Conservation (phyloP, 176 grass and related monocot species). For the Phoenix roebelenii region DNA sequence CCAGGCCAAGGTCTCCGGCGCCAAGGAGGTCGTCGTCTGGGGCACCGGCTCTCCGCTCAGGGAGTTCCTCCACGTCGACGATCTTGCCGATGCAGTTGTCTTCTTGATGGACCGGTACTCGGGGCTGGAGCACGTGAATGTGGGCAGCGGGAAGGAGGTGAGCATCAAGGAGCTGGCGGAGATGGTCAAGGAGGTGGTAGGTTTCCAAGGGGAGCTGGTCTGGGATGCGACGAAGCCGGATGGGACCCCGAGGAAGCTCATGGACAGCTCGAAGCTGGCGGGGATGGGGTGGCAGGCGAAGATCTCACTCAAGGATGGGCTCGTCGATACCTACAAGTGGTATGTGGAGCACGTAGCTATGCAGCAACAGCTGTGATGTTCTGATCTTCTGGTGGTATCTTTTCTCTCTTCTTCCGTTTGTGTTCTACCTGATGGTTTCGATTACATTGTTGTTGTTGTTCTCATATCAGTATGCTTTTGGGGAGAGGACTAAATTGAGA, state of each 20-base stretch:
- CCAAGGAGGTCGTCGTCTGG: slow-evolving; percentile 59
- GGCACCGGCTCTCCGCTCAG: slow-evolving; percentile 43
- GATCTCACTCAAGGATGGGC: slow-evolving; percentile 39
- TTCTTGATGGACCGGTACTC: slow-evolving; percentile 70
- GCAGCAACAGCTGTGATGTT: too few relatives aligned
- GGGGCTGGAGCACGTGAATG: slow-evolving; percentile 58
- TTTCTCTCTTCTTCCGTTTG: too few relatives aligned
- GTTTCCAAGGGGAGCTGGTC: slow-evolving; percentile 38
- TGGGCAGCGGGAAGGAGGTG: slow-evolving; percentile 58
- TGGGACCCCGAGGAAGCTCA: slow-evolving; percentile 40
- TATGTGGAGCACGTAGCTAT: slow-evolving; percentile 45
- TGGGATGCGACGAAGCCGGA: slow-evolving; percentile 45
- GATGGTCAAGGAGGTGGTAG: slow-evolving; percentile 53
- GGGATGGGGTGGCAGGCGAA: slow-evolving; percentile 55
- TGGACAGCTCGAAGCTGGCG: slow-evolving; percentile 53
- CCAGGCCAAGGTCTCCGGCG: slow-evolving; percentile 34
- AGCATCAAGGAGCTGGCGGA: slow-evolving; percentile 53
- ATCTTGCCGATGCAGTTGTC: slow-evolving; percentile 49
- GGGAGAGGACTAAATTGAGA: too few relatives aligned
- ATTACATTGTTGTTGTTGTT: too few relatives aligned
- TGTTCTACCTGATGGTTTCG: too few relatives aligned
- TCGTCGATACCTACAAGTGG: slow-evolving; percentile 36
- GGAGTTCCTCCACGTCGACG: slow-evolving; percentile 67
- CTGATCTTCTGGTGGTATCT: too few relatives aligned
- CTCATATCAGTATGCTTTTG: too few relatives aligned